phyloP scores from a whole-genome alignment of 306 rosid genomes.

The Carpinus viminea region DNA sequence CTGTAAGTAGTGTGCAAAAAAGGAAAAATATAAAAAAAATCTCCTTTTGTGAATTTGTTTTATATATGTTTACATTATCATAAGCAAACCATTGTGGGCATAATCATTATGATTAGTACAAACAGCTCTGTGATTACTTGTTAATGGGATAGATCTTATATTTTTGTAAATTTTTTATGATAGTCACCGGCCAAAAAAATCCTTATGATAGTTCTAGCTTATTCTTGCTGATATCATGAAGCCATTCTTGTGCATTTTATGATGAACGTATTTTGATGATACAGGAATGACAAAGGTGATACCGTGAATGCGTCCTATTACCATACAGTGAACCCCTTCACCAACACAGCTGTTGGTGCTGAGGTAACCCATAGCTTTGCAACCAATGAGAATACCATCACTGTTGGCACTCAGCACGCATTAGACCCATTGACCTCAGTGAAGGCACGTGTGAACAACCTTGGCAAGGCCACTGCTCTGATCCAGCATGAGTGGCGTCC shows the following conservation, averaged over 20 bases:
- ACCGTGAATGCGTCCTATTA: conserved; percentile 74
- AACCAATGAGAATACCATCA: conserved; percentile 67
- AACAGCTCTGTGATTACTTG: neutral
- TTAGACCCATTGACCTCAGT: conserved; percentile 69
- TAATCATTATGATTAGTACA: neutral
- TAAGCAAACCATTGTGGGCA: neutral
- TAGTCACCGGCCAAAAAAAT: too few species aligned
- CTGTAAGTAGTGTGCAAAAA: conserved; percentile 34
- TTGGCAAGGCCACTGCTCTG: conserved; percentile 72
- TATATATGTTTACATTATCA: neutral
- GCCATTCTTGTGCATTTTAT: neutral
- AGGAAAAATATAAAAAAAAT: too few species aligned
- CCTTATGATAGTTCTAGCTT: neutral
- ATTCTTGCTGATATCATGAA: conserved; percentile 16
- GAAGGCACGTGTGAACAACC: conserved; percentile 75
- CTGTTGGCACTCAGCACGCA: conserved; percentile 76
- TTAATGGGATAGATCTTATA: neutral
- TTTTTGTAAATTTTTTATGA: neutral
- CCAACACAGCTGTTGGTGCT: conserved; percentile 81
- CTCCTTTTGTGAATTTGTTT: neutral
- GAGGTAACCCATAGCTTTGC: conserved; percentile 75
- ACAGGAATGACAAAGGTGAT: conserved; percentile 82
- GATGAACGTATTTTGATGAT: conserved; percentile 23
- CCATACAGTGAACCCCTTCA: conserved; percentile 59
- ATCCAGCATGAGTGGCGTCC: conserved; percentile 98